Base-by-base conservation (phyloP, 495 filamentous ascomycete genomes). In the Penicillium psychrofluorescens region DNA sequence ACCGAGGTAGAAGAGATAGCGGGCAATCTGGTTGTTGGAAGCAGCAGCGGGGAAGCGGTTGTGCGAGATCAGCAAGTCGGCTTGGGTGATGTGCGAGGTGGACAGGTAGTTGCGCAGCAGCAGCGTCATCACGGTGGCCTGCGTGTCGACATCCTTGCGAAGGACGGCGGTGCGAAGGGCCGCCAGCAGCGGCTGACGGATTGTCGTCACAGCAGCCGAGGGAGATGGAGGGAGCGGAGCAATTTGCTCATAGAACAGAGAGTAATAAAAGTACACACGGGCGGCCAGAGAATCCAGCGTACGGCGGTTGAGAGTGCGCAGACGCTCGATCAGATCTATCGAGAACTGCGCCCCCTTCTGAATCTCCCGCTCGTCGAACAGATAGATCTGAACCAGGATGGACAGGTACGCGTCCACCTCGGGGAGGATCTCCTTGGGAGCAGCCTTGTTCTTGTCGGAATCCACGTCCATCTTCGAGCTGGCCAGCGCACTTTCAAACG, bases 221-320 rank as follows among this genome's bases (percentile, higher is more conserved):
- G 88, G 84, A 14, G 89, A 92, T 11, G 92, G 91, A 44, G 94
- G 86, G 15, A 90, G 75, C 10, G 90, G 90, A 41, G 80, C 77
- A 36, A 90, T 76, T 65, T 90, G 81, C 73, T 98, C 92, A 64
- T 82, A 86, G 73, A 96, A 96, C 43, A 97, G 71, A 37, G 86
- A 87, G 65, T 88, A 95, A 72, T 98, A 98, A 66, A 95, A 97
- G 76, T 97, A 98, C 44, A 92, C 88, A 60, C 90, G 90, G 34
- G 92, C 89, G 39, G 90, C 88, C 28, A 98, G 80, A 35, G 90
- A 86, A 59, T 98, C 92, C 46, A 98, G 71, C 11, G 92, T 95
- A 44, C 92, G 84, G 41, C 92, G 89, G 72, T 98, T 98, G 49
- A 92, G 70, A 30, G 80, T 72, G 49, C 95, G 90, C 57, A 97